phyloP scores from a whole-genome alignment of 805 yeast genomes.

The Pichia gijzeniarum region DNA sequence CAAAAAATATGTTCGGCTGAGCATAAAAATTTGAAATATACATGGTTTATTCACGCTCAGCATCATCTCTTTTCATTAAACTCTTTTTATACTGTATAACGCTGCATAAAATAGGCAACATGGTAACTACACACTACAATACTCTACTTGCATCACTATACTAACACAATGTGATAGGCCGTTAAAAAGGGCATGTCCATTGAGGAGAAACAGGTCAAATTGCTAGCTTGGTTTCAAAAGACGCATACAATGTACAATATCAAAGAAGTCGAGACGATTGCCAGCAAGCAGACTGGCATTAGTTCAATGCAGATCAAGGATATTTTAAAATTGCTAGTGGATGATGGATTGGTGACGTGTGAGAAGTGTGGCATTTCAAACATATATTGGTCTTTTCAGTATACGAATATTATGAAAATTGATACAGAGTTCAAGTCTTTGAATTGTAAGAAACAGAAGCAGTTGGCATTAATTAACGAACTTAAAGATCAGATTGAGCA shows the following conservation, averaged over 20 bases:
- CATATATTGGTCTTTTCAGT: slow-evolving; percentile 45
- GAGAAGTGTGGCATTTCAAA: slow-evolving; percentile 52
- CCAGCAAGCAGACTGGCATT: slow-evolving; percentile 41
- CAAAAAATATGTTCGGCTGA: background rate
- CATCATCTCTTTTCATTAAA: background rate
- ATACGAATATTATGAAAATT: slow-evolving; percentile 19
- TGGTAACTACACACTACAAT: background rate
- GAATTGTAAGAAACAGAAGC: slow-evolving; percentile 7
- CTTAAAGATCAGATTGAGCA: slow-evolving; percentile 12
- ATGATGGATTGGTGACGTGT: slow-evolving; percentile 42
- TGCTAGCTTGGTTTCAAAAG: slow-evolving; percentile 35
- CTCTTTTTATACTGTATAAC: background rate
- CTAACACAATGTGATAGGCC: slow-evolving; percentile 14
- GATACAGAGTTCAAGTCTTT: slow-evolving; percentile 11
- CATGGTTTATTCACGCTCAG: background rate
- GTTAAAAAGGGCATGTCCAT: slow-evolving; percentile 24
- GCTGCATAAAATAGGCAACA: background rate
- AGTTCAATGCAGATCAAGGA: slow-evolving; percentile 52
- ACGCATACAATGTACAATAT: slow-evolving; percentile 39
- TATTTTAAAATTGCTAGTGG: slow-evolving; percentile 38
- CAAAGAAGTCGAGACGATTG: slow-evolving; percentile 45
- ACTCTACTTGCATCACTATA: background rate
- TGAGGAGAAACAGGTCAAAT: slow-evolving; percentile 35
- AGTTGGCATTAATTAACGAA: slow-evolving; percentile 5
- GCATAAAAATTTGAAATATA: background rate